Percentiles rank a stretch among this genome's conserved stretches.
phyloP scores from a whole-genome alignment of 495 filamentous ascomycete species.

The Talaromyces stipitatus region DNA sequence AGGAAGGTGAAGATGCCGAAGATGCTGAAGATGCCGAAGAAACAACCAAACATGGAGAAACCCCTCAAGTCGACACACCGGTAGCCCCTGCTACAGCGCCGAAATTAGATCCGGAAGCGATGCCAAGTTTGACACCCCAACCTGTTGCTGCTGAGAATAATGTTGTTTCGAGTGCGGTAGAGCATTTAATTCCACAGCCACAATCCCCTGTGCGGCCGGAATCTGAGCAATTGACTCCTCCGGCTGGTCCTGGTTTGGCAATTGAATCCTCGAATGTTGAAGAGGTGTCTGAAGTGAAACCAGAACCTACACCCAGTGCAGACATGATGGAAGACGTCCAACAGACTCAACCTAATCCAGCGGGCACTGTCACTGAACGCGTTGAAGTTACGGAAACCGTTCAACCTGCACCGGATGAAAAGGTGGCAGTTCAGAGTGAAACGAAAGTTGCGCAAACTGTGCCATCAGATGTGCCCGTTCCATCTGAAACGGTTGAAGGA shows the following conservation, averaged over 20 bases:
- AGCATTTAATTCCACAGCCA: neutral
- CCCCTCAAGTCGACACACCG: conserved; percentile 22
- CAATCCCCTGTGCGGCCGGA: conserved; percentile 1
- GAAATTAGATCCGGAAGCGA: conserved; percentile 5
- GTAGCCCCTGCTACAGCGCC: conserved; percentile 8
- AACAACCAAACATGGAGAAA: conserved; percentile 25
- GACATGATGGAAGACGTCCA: conserved; percentile 3
- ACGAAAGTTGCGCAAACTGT: neutral
- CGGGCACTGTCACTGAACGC: neutral
- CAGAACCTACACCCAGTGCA: neutral
- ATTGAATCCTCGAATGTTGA: neutral
- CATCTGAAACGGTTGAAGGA: neutral
- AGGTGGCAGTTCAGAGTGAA: conserved; percentile 6
- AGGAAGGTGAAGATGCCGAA: conserved; percentile 48
- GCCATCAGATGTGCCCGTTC: neutral
- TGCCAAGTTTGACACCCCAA: conserved; percentile 7
- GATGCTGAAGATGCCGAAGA: conserved; percentile 52
- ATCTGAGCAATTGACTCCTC: conserved; percentile 15
- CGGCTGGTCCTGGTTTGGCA: conserved; percentile 11
- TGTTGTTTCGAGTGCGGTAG: neutral
- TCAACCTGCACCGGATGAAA: conserved; percentile 5
- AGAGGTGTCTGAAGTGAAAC: neutral
- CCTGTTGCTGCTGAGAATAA: conserved; percentile 3
- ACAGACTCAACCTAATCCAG: neutral
- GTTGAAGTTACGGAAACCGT: neutral